Evolutionary conservation across 2,329 filamentous ascomycete species (phyloP).

Genomic region (Alternaria brassicae): DNA sequence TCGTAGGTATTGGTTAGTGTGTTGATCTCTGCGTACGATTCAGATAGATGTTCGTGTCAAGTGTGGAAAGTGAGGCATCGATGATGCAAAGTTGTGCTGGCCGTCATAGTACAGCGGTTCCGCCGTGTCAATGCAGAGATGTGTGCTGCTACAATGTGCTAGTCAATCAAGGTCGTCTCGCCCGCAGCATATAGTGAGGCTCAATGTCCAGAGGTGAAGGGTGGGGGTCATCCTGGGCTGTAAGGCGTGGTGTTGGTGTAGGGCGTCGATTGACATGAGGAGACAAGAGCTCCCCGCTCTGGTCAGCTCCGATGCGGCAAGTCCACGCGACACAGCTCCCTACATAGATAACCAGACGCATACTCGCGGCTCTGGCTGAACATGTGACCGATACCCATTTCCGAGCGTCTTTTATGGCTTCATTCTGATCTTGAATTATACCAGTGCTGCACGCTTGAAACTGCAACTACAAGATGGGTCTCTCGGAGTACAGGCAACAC

Average conservation of each 20-base stretch:
- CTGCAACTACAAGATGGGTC: conserved; percentile 54
- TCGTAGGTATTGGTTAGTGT: conserved; percentile 14
- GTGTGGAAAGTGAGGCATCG: not conserved
- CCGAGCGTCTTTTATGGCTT: not conserved
- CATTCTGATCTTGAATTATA: not conserved
- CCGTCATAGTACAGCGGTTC: not conserved
- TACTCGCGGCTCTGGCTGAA: conserved; percentile 16
- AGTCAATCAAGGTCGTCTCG: not conserved
- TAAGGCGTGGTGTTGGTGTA: not conserved
- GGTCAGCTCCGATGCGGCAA: conserved; percentile 13
- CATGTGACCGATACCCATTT: conserved; percentile 23
- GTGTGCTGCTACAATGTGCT: not conserved
- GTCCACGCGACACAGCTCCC: conserved; percentile 15
- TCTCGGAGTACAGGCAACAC: conserved; percentile 74
- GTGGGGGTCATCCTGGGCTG: not conserved
- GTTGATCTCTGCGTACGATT: not conserved
- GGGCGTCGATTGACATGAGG: not conserved
- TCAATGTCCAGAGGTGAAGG: not conserved
- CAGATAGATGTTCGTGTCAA: not conserved
- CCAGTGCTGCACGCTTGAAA: not conserved
- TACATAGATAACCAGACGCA: conserved; percentile 15
- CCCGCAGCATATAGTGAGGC: not conserved
- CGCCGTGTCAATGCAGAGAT: not conserved
- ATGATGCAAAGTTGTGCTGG: not conserved
- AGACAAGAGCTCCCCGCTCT: conserved; percentile 17